Percentiles rank a stretch among this genome's conserved stretches.
These are phyloP conservation scores for Cyclotella kingstonii DNA, from an alignment of 108 stramenopile species.

Conservation along the genomic window DNA sequence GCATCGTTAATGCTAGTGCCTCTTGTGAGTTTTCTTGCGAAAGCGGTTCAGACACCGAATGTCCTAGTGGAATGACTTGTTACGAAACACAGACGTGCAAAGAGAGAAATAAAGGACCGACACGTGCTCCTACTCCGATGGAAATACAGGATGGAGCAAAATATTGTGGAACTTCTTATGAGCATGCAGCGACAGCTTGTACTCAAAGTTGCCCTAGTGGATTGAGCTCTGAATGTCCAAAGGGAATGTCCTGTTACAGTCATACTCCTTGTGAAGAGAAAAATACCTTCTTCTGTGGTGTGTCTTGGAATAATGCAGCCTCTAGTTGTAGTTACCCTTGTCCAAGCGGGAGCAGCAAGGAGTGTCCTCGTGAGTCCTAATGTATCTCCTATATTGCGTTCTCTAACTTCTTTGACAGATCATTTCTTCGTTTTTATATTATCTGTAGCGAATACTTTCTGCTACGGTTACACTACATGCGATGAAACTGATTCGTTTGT, in stretches of 20 bases:
- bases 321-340: constrained; percentile 40
- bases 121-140: constrained; percentile 18
- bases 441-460: constrained; percentile 22
- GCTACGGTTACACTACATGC: constrained; percentile 47
- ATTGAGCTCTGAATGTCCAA: constrained; percentile 37
- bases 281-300: constrained; percentile 41
- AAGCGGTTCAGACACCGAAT: constrained; percentile 34
- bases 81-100: constrained; percentile 42
- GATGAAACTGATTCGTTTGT: constrained; percentile 47
- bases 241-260: constrained; percentile 39
- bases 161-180: constrained; percentile 35
- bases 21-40: constrained; percentile 34
- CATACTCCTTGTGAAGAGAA: constrained; percentile 48
- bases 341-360: constrained; percentile 36
- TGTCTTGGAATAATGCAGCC: constrained; percentile 49
- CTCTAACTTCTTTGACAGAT: not conserved
- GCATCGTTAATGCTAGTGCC: constrained; percentile 43
- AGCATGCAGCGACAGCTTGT: constrained; percentile 34
- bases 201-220: constrained; percentile 31
- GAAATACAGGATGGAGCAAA: constrained; percentile 43
- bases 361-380: constrained; percentile 31
- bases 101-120: constrained; percentile 7
- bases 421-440: not conserved
- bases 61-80: constrained; percentile 28
- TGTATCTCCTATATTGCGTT: not conserved